These are phyloP conservation scores for Pseudisothecium myosuroides DNA, from an alignment of 225 moss, liverwort and hornwort genomes.

Conservation along the genomic window DNA sequence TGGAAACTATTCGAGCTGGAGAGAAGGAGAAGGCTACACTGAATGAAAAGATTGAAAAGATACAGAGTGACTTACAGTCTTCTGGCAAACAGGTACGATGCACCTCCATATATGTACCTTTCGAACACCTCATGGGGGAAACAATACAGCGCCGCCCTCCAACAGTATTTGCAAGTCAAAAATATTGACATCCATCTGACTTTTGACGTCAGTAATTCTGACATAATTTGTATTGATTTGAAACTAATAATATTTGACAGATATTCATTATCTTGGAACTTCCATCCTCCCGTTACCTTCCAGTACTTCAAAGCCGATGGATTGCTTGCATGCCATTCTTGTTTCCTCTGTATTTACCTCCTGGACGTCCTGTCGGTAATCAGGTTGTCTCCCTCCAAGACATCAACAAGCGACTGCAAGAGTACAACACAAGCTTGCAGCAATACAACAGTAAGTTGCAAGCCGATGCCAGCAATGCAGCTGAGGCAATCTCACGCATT, in stretches of 20 bases:
- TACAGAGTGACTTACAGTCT: slow-evolving; percentile 32
- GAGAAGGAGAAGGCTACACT: slow-evolving; percentile 49
- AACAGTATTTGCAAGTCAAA: not conserved
- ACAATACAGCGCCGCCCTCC: not conserved
- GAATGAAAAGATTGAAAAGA: slow-evolving; percentile 39
- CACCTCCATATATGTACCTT: not conserved
- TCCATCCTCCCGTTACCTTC: not conserved
- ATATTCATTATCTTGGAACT: too few species aligned
- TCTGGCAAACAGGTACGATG: slow-evolving; percentile 52
- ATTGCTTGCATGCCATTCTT: not conserved
- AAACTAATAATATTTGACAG: not conserved
- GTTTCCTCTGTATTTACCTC: not conserved
- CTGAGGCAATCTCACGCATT: slow-evolving; percentile 70
- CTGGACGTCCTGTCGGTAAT: not conserved
- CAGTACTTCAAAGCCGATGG: not conserved
- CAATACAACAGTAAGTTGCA: slow-evolving; percentile 97
- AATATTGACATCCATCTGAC: too few species aligned
- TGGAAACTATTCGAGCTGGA: slow-evolving; percentile 35
- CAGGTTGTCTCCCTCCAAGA: slow-evolving; percentile 76
- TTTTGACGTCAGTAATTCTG: too few species aligned
- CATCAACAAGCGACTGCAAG: slow-evolving; percentile 91
- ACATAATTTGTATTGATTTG: not conserved
- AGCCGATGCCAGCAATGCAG: slow-evolving; percentile 69
- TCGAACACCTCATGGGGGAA: not conserved
- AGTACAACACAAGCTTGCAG: slow-evolving; percentile 91